Evolutionary conservation across 164 flowering plant species (phyloP).

Genomic region (Liriodendron chinense): DNA sequence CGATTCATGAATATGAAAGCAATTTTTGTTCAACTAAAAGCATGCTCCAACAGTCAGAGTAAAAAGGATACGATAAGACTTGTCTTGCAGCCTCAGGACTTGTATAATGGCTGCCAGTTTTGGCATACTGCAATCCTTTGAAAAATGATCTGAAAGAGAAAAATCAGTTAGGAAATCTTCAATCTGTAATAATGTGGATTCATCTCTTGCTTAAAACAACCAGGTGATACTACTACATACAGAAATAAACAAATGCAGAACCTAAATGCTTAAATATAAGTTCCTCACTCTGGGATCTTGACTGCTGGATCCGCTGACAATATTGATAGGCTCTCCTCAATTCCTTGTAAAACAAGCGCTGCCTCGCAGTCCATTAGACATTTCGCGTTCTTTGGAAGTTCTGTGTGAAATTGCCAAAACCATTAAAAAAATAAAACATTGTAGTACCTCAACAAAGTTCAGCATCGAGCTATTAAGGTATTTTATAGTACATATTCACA

Average conservation of each 20-base stretch:
- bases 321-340: slow-evolving; percentile 64
- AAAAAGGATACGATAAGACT: slow-evolving; percentile 84
- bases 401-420: slow-evolving; percentile 32
- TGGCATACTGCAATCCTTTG: slow-evolving; percentile 65
- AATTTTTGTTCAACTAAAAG: not conserved
- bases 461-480: not conserved
- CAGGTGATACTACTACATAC: not conserved
- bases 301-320: slow-evolving; percentile 72
- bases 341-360: slow-evolving; percentile 54
- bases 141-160: slow-evolving; percentile 65
- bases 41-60: not conserved
- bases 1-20: not conserved
- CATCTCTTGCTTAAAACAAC: not conserved
- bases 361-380: slow-evolving; percentile 92
- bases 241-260: not conserved
- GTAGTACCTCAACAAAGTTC: not conserved
- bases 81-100: slow-evolving; percentile 45
- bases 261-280: not conserved
- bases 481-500: not conserved
- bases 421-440: not conserved
- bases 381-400: slow-evolving; percentile 58
- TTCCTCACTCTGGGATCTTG: slow-evolving; percentile 67
- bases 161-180: slow-evolving; percentile 7
- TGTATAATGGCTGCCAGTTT: slow-evolving; percentile 36
- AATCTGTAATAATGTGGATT: not conserved